phyloP scores from a whole-genome alignment of 331 rosid species.

The Spiraea crenata region DNA sequence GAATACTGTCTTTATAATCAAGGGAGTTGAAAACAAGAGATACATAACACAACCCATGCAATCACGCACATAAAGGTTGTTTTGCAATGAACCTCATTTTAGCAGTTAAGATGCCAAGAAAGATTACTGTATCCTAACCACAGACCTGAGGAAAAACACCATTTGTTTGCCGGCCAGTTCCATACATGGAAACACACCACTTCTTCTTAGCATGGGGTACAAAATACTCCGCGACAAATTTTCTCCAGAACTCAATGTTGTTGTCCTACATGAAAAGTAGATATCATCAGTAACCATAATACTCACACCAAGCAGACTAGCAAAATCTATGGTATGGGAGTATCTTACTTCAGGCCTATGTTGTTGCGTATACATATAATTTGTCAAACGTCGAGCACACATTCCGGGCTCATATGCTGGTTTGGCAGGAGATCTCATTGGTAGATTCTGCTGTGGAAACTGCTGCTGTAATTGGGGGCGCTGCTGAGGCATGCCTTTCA shows the following conservation, averaged over 20 bases:
- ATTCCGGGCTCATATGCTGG: constrained; percentile 92
- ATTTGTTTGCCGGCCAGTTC: constrained; percentile 86
- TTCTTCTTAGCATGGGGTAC: constrained; percentile 95
- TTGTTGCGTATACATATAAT: constrained; percentile 89
- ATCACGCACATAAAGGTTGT: background rate
- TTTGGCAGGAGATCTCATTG: constrained; percentile 73
- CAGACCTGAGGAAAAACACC: constrained; percentile 97
- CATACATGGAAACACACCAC: constrained; percentile 98
- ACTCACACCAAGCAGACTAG: background rate
- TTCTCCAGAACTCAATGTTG: constrained; percentile 94
- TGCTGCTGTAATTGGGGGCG: constrained; percentile 76
- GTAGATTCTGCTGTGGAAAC: constrained; percentile 70
- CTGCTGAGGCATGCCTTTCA: constrained; percentile 81
- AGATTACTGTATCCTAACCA: constrained; percentile 20
- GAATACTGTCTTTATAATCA: background rate
- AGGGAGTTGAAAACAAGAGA: background rate
- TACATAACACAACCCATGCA: background rate
- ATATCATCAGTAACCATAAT: constrained; percentile 18
- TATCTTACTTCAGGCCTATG: constrained; percentile 81
- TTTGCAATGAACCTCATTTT: constrained; percentile 1
- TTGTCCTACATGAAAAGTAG: constrained; percentile 61
- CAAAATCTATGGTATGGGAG: background rate
- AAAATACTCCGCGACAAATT: constrained; percentile 87
- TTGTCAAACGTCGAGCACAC: constrained; percentile 88
- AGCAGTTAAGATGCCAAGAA: constrained; percentile 8